Evolutionary conservation across 495 filamentous ascomycete species (phyloP).

Genomic region (Podospora anserina): DNA sequence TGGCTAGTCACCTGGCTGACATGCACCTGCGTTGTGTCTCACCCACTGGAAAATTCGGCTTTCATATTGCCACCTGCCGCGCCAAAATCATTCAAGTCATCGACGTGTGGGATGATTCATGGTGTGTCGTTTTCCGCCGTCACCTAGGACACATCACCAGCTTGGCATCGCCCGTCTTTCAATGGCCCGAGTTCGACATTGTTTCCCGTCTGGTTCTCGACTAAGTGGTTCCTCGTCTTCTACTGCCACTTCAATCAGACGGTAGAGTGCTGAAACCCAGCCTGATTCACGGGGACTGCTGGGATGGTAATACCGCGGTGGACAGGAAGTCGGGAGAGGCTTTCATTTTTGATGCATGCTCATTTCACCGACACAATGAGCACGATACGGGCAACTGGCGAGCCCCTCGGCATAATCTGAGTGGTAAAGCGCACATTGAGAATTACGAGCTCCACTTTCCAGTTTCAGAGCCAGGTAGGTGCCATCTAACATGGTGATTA

Average conservation of each 20-base stretch:
- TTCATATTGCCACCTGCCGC: slow-evolving; percentile 44
- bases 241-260: slow-evolving; percentile 39
- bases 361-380: slow-evolving; percentile 37
- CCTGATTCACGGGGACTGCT: slow-evolving; percentile 50
- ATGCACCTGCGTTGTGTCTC: slow-evolving; percentile 43
- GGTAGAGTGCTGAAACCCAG: slow-evolving; percentile 44
- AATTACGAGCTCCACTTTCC: no score
- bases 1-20: slow-evolving; percentile 35
- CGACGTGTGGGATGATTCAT: slow-evolving; percentile 42
- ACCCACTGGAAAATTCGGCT: slow-evolving; percentile 53
- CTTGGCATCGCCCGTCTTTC: no score
- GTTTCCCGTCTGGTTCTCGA: slow-evolving; percentile 23
- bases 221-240: slow-evolving; percentile 39
- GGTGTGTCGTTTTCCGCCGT: slow-evolving; percentile 22
- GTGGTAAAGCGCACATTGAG: no score
- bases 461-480: no score
- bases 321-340: slow-evolving; percentile 31
- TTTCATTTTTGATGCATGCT: slow-evolving; percentile 47
- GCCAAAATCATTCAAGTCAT: slow-evolving; percentile 41
- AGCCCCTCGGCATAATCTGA: no score
- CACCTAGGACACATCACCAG: no score
- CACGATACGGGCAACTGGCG: slow-evolving; percentile 13
- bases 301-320: slow-evolving; percentile 45
- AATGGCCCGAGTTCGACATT: no score
- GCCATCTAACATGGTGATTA: no score